Percentiles rank a stretch among this genome's conserved stretches.
These are phyloP conservation scores for Amniculicola lignicola DNA, from an alignment of 495 filamentous ascomycete species.

Conservation along the genomic window DNA sequence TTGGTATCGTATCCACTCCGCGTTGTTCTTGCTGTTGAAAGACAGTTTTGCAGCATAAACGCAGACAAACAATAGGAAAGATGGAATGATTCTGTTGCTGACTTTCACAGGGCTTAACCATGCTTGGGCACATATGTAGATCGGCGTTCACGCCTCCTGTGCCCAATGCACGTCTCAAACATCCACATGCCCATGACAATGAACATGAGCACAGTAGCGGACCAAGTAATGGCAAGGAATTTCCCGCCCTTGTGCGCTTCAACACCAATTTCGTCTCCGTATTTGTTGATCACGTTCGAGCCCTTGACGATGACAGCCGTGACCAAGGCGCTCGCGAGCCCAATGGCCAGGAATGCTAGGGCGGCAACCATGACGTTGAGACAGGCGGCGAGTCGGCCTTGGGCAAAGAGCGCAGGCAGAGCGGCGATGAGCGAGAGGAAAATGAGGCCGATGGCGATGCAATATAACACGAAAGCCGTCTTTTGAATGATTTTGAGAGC, in stretches of 20 bases:
- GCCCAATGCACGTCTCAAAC: slow-evolving; percentile 34
- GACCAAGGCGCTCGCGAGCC: slow-evolving; percentile 62
- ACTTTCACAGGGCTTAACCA: no score
- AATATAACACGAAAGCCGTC: slow-evolving; percentile 63
- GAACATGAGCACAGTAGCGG: slow-evolving; percentile 51
- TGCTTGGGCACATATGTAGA: background rate
- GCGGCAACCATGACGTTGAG: slow-evolving; percentile 47
- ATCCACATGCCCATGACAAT: slow-evolving; percentile 45
- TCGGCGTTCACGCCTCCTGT: slow-evolving; percentile 12
- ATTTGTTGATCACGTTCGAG: slow-evolving; percentile 55
- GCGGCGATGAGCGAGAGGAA: slow-evolving; percentile 55
- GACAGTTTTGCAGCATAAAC: no score
- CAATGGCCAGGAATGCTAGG: slow-evolving; percentile 48
- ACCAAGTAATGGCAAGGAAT: slow-evolving; percentile 63
- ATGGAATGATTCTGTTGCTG: no score
- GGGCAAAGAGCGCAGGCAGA: slow-evolving; percentile 43
- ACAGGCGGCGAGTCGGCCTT: slow-evolving; percentile 42
- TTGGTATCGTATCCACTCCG: no score
- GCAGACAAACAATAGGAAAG: no score
- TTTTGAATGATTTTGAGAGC: slow-evolving; percentile 44
- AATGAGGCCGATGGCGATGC: slow-evolving; percentile 57
- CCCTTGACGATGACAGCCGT: slow-evolving; percentile 59
- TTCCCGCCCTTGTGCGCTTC: slow-evolving; percentile 53
- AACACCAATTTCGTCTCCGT: slow-evolving; percentile 54
- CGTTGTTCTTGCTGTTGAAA: no score